Evolutionary conservation across 208 protist genomes (phyloP).

Genomic region (Novymonas esmeraldas): DNA sequence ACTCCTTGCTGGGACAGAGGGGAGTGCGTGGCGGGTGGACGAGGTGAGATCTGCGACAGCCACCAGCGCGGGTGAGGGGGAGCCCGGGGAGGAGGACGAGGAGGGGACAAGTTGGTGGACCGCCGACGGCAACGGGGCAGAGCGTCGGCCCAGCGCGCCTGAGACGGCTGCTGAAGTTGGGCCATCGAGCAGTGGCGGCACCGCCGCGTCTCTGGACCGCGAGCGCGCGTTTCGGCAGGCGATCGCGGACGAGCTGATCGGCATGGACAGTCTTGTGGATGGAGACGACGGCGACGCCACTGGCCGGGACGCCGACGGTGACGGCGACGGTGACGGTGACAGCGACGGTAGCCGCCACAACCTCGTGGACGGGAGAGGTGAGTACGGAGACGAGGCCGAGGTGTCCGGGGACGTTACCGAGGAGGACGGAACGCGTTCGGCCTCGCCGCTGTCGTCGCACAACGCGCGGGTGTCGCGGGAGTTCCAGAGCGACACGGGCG

Average conservation of each 20-base stretch:
- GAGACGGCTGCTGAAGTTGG: neutral
- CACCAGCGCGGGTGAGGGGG: neutral
- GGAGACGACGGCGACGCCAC: neutral
- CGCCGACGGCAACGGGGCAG: neutral
- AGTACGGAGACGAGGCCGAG: neutral
- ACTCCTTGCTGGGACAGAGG: conserved; percentile 4
- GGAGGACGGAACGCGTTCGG: neutral
- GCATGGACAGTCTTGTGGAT: conserved; percentile 11
- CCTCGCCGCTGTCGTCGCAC: neutral
- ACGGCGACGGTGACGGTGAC: neutral
- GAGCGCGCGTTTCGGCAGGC: conserved; percentile 14
- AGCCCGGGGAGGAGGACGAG: neutral
- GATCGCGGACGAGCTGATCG: conserved; percentile 31
- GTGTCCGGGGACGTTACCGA: neutral
- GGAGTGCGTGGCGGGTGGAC: neutral
- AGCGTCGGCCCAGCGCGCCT: neutral
- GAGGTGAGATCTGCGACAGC: neutral
- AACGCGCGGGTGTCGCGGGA: neutral
- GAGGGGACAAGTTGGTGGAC: conserved; percentile 2
- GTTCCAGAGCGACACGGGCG: neutral
- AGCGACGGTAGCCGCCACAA: neutral
- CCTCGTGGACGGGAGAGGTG: neutral
- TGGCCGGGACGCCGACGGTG: neutral
- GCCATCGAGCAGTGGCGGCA: neutral
- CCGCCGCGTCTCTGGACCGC: neutral